Evolutionary conservation across 345 rosid species (phyloP).

Genomic region (Cardamine chenopodiifolia): DNA sequence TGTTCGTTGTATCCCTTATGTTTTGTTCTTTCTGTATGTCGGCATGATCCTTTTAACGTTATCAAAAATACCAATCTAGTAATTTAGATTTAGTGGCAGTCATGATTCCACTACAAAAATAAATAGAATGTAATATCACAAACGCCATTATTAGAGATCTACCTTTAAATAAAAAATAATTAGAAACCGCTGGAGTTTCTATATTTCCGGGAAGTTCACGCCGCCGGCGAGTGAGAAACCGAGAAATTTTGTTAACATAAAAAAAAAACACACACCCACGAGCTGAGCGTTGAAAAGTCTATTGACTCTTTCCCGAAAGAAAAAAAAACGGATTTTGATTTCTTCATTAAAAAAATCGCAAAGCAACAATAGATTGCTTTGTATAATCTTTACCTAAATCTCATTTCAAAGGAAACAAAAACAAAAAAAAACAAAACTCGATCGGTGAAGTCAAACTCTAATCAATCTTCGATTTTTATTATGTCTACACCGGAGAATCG

Average conservation of each 20-base stretch:
- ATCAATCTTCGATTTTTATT: not conserved
- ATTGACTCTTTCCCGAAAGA: constrained; percentile 25
- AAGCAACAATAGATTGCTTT: not conserved
- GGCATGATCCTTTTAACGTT: not conserved
- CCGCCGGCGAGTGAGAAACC: constrained; percentile 4
- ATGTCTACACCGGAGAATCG: constrained; percentile 33
- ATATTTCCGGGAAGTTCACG: not conserved
- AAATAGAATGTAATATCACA: not conserved
- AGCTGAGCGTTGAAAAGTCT: constrained; percentile 26
- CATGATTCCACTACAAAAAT: not conserved
- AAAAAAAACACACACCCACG: constrained; percentile 4
- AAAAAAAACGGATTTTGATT: not conserved
- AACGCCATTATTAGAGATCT: not conserved
- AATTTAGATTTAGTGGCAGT: constrained; percentile 9
- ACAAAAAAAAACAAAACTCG: not conserved
- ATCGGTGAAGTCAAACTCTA: not conserved
- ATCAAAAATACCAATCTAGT: not conserved
- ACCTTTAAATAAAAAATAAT: not conserved
- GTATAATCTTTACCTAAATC: constrained; percentile 18
- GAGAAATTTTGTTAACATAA: not conserved
- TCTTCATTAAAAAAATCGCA: not conserved
- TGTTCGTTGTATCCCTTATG: constrained; percentile 7
- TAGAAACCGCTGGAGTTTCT: not conserved
- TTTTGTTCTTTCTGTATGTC: not conserved
- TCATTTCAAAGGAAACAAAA: not conserved